Conservation (phyloP, 768 basidiomycete species). For the Suillus subaureus region DNA sequence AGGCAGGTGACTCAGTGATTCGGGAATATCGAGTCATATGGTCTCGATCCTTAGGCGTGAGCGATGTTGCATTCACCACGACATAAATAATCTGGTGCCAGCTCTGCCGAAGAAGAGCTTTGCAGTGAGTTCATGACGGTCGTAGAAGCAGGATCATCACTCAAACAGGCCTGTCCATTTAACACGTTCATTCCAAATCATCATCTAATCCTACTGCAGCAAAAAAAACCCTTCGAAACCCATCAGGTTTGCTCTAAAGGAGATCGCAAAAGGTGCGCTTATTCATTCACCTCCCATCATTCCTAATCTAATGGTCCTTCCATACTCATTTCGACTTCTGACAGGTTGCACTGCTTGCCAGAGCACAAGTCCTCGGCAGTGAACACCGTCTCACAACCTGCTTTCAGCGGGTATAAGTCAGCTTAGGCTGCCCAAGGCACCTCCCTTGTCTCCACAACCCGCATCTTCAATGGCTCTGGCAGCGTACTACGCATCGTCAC, state of each 20-base stretch:
- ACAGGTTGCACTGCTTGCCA: conserved; percentile 60
- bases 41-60: background rate
- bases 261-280: conserved; percentile 73
- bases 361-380: conserved; percentile 53
- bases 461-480: conserved; percentile 67
- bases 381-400: conserved; percentile 66
- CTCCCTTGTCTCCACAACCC: conserved; percentile 24
- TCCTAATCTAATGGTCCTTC: background rate
- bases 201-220: conserved; percentile 38
- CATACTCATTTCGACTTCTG: conserved; percentile 1
- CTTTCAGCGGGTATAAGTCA: conserved; percentile 53
- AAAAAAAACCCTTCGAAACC: conserved; percentile 92
- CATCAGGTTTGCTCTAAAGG: conserved; percentile 81
- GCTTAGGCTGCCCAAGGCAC: conserved; percentile 60
- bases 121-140: background rate
- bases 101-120: background rate
- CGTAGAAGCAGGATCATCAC: background rate
- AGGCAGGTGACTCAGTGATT: background rate
- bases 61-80: background rate
- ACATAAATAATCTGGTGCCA: background rate
- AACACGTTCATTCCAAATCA: background rate
- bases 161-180: background rate
- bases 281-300: background rate
- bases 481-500: background rate
- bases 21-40: background rate